Evolutionary conservation across 1,284 basidiomycete species (phyloP).

Genomic region (Cryptococcus sp.): DNA sequence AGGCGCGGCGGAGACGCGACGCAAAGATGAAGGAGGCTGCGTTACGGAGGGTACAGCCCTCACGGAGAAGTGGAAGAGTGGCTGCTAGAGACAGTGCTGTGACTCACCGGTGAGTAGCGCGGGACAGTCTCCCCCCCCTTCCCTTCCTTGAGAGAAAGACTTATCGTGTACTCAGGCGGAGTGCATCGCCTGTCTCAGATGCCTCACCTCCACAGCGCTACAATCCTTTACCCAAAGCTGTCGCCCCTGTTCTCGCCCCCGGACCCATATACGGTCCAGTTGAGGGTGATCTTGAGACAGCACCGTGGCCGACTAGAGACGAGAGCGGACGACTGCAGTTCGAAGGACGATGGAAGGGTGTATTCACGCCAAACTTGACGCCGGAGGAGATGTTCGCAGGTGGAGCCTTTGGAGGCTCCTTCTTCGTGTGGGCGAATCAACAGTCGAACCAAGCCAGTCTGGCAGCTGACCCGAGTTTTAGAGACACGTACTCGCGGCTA

Average conservation of each 20-base stretch:
- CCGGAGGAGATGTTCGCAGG: slow-evolving; percentile 52
- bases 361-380: slow-evolving; percentile 53
- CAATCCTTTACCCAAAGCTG: slow-evolving; percentile 7
- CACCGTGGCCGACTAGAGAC: slow-evolving; percentile 30
- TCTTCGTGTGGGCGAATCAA: slow-evolving; percentile 43
- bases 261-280: slow-evolving; percentile 7
- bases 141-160: too few relatives aligned
- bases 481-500: slow-evolving; percentile 38
- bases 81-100: slow-evolving; percentile 9
- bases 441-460: background rate
- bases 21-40: slow-evolving; percentile 12
- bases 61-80: slow-evolving; percentile 23
- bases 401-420: slow-evolving; percentile 52
- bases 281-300: slow-evolving; percentile 8
- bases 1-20: slow-evolving; percentile 12
- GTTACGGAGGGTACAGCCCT: slow-evolving; percentile 16
- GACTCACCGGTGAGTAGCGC: background rate
- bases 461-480: slow-evolving; percentile 8
- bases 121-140: slow-evolving; percentile 3
- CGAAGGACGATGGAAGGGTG: slow-evolving; percentile 42
- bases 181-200: background rate
- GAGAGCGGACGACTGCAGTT: slow-evolving; percentile 47
- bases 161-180: slow-evolving; percentile 10
- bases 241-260: slow-evolving; percentile 9
- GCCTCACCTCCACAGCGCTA: background rate